Evolutionary conservation across 1,284 basidiomycete species (phyloP), one percentile per base, ranked within the genome.

Genomic region (Gomphus bonarii): DNA sequence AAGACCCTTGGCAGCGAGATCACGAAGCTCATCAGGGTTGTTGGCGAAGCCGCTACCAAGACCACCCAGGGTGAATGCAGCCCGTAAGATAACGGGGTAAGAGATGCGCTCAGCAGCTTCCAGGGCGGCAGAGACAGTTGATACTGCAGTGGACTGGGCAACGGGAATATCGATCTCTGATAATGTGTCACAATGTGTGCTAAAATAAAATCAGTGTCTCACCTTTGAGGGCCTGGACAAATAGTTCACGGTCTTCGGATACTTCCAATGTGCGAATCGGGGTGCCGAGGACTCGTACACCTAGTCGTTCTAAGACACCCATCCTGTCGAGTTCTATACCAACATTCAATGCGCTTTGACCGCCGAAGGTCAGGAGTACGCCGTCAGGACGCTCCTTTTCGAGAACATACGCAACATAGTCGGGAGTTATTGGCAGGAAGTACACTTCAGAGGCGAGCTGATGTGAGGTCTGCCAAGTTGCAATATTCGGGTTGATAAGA

Each of bases 321-420:
- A 99, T 99, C 67, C 87, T 88, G 72, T 99, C 95, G 57, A 99
- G 82, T 69, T 89, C 91, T 66, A 99, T 95, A 66, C 97, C 97
- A 63, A 99, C 97, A 69, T 99, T 99, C 61, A 99, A 77, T 8
- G 97, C 97, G 64, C 90, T 94, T 72, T 99, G 97, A 40, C 97
- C 97, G 71, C 97, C 97, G 66, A 99, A 99, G 8, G 97, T 99
- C 61, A 99, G 82, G 35, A 99, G 78, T 62, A 99, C 91, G 63
- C 97, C 97, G 67, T 99, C 97, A 0, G 97, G 97, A 11, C 94
- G 81, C 73, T 99, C 97, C 76, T 97, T 97, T 75, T 99, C 95
- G 67, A 99, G 78, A 18, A 99, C 93, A 68, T 98, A 97, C 62
- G 95, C 95, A 60, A 99, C 97, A 72, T 98, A 98, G 72, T 99